These are phyloP conservation scores for Alnus rubra DNA, from an alignment of 306 rosid species.

Conservation along the genomic window DNA sequence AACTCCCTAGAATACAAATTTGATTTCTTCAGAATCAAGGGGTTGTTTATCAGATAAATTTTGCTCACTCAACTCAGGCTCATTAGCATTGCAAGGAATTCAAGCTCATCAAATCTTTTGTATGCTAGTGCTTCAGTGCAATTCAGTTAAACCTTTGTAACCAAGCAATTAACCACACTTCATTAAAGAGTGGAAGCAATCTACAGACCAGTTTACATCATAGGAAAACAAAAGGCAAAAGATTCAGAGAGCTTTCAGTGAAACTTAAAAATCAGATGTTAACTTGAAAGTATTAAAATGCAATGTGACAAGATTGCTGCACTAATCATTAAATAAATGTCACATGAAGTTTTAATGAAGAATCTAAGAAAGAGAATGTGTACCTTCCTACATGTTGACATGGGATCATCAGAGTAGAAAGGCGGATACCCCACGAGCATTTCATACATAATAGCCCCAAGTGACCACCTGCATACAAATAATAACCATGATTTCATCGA, in stretches of 20 bases:
- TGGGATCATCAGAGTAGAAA: conserved; percentile 97
- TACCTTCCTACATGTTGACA: conserved; percentile 98
- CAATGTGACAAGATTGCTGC: conserved; percentile 7
- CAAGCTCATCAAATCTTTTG: background rate
- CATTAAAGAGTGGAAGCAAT: conserved; percentile 3
- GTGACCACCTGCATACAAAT: conserved; percentile 84
- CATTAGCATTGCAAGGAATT: background rate
- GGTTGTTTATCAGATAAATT: background rate
- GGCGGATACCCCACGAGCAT: conserved; percentile 98
- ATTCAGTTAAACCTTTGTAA: background rate
- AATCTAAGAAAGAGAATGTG: conserved; percentile 25
- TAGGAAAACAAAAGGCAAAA: background rate
- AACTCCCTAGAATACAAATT: background rate
- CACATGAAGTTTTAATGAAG: conserved; percentile 1
- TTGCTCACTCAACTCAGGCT: background rate
- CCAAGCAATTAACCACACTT: background rate
- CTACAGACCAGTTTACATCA: background rate
- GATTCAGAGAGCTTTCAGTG: conserved; percentile 8
- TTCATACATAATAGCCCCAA: conserved; percentile 99
- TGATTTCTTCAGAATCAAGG: background rate
- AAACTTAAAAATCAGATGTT: conserved; percentile 18
- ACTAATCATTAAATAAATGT: background rate
- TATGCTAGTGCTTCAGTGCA: background rate
- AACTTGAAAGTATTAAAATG: conserved; percentile 15
- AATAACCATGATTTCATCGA: conserved; percentile 24